Percentiles rank a stretch among this genome's conserved stretches.
These are phyloP conservation scores for Pilatotrama ljubarskyi DNA, from an alignment of 768 basidiomycete genomes.

Conservation along the genomic window DNA sequence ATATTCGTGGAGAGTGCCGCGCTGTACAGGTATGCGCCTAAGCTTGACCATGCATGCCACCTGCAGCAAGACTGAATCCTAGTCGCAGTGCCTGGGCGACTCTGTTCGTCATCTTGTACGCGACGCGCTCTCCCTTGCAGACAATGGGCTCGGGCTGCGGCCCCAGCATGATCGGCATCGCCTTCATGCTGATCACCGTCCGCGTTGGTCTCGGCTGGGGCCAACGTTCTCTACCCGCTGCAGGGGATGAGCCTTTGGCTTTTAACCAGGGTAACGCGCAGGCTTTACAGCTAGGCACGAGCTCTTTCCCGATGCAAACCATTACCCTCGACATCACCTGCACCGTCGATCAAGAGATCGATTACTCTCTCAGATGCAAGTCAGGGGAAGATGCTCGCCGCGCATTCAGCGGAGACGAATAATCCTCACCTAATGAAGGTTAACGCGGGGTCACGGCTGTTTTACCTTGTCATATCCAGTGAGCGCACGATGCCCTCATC, in stretches of 20 bases:
- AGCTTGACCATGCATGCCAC: background rate
- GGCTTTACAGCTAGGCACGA: background rate
- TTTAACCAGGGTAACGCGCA: too few relatives aligned
- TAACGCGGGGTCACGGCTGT: too few relatives aligned
- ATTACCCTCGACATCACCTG: background rate
- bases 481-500: too few relatives aligned
- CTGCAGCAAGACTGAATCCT: too few relatives aligned
- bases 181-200: conserved; percentile 21
- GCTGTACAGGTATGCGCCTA: background rate
- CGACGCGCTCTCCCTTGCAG: background rate
- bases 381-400: background rate
- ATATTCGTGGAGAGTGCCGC: conserved; percentile 5
- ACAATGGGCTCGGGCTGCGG: background rate
- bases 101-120: background rate
- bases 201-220: conserved; percentile 18
- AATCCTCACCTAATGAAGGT: too few relatives aligned
- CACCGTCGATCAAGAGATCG: background rate
- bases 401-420: too few relatives aligned
- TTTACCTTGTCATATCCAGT: too few relatives aligned
- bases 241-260: too few relatives aligned
- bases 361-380: background rate
- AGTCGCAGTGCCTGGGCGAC: background rate
- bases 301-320: background rate
- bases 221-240: conserved; percentile 45
- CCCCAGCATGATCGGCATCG: conserved; percentile 5